phyloP scores from a whole-genome alignment of 208 protist genomes.

The Herpetomonas tarakana region DNA sequence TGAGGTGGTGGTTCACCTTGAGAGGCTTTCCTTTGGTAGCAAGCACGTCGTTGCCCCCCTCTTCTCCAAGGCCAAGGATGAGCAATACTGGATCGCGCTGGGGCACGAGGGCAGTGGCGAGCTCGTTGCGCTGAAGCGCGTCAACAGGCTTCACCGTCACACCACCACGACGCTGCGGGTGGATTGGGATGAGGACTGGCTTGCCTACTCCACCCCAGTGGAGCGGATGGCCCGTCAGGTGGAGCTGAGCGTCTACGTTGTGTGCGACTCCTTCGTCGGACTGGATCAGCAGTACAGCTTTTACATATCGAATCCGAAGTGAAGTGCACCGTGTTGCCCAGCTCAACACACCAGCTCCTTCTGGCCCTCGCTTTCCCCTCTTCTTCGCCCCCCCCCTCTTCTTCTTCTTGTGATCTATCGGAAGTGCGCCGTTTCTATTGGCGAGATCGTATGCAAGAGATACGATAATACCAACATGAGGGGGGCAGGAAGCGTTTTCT shows the following conservation, averaged over 20 bases:
- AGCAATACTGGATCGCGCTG: constrained; percentile 92
- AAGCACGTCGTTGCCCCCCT: constrained; percentile 73
- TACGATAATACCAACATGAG: too few relatives aligned
- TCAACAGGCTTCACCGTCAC: constrained; percentile 62
- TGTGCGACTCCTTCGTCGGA: constrained; percentile 91
- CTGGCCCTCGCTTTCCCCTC: background rate
- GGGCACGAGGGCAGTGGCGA: constrained; percentile 82
- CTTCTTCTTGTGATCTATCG: background rate
- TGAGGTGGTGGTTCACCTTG: constrained; percentile 54
- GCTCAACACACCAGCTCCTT: too few relatives aligned
- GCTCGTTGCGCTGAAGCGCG: constrained; percentile 91
- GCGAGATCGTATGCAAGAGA: too few relatives aligned
- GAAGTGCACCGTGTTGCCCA: background rate
- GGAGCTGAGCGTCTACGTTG: constrained; percentile 71
- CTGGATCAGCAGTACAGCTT: constrained; percentile 90
- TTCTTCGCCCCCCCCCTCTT: constrained; percentile 9
- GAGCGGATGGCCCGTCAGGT: constrained; percentile 26
- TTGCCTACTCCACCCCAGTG: constrained; percentile 12
- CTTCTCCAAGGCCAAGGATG: constrained; percentile 91
- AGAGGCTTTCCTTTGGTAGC: constrained; percentile 48
- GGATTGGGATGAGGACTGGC: constrained; percentile 90
- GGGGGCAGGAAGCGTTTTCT: too few relatives aligned
- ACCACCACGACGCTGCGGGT: constrained; percentile 57
- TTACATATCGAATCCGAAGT: constrained; percentile 32
- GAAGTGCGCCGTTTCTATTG: background rate